Evolutionary conservation across 2,329 filamentous ascomycete species (phyloP), one percentile per base, ranked within the genome.

Genomic region (Xylaria sp.): DNA sequence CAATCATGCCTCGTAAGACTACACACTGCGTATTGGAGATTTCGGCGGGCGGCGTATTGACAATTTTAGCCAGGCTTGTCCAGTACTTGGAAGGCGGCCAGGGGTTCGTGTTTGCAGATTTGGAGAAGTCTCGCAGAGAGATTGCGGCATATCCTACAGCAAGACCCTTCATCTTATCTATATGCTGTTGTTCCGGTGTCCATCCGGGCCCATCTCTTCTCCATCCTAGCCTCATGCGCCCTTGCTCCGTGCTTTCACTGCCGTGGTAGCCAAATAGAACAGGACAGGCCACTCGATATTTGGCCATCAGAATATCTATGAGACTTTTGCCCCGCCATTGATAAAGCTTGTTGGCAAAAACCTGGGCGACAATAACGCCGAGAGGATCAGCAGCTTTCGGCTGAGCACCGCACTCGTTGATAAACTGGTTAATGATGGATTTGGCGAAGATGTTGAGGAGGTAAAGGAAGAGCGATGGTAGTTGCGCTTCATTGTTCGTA

Each of bases 281-380:
- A 0, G 96, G 95, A 75, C 94, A 97, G 3, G 89, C 85, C 18
- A 92, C 85, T 69, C 94, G 90, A 76, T 93, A 92, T 80, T 98
- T 98, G 64, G 94, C 91, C 76, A 97, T 91, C 37, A 98, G 85
- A 68, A 98, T 92, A 77, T 97, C 93, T 62, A 94, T 90, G 67
- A 97, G 84, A 0, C 90, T 87, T 57, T 87, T 81, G 9, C 89
- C 91, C 60, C 90, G 87, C 85, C 90, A 92, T 63, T 87, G 84
- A 76, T 93, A 92, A 18, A 88, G 85, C 20, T 88, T 85, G 62
- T 87, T 85, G 0, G 92, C 91, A 78, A 97, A 95, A 37, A 97
- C 86, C 72, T 90, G 89, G 7, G 91, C 91, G 0, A 90, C 86
- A 28, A 94, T 85, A 28, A 95, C 88, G n/a, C 94, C 94, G 54